Base-by-base conservation (phyloP, 148 eudicot genomes). In the Camellia granthamiana region DNA sequence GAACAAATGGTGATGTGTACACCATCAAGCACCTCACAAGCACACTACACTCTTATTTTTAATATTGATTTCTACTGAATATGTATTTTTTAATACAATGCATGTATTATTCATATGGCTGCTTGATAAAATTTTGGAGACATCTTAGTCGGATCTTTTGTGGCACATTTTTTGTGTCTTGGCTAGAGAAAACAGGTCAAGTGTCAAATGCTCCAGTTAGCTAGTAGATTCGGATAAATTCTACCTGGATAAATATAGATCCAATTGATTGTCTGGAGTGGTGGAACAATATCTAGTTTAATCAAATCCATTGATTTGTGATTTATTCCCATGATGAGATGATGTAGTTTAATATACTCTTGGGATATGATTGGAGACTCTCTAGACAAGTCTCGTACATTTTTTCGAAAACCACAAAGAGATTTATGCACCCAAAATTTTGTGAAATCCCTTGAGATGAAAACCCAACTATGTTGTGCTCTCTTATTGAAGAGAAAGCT, bases 381-480 rank as follows among this genome's bases (percentile, higher is more conserved):
- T 72, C 49, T 47, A 49, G 41, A 41, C 5, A 16, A 21, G 10
- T 21, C 18, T 30, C 38, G 3, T 54, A 5, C n/a, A 21, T 23
- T 56, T 54, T 23, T 9, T n/a, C 8, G 42, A 3, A 14, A 30
- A 7, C 12, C 2, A 23, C 11, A 21, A n/a, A 52, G 16, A 52
- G 42, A 5, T 52, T 4, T 5, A 19, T 55, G 55, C 46, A 23
- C 15, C 43, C n/a, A 49, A 71, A 72, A 23, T 64, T 30, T 52
- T 64, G 69, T 51, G 49, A 77, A 41, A 77, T 65, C 30, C n/a
- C 12, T 77, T 66, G 80, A 66, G 54, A 21, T 11, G 72, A 49
- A 77, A 10, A 52, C 71, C 47, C 43, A 51, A 64, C 13, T 67
- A 62, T 51, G 19, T 16, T 65, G 8, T 0, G n/a, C 68, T 19